These are phyloP conservation scores for Fomitopsis pulvina DNA, from an alignment of 768 basidiomycete species.

Conservation along the genomic window DNA sequence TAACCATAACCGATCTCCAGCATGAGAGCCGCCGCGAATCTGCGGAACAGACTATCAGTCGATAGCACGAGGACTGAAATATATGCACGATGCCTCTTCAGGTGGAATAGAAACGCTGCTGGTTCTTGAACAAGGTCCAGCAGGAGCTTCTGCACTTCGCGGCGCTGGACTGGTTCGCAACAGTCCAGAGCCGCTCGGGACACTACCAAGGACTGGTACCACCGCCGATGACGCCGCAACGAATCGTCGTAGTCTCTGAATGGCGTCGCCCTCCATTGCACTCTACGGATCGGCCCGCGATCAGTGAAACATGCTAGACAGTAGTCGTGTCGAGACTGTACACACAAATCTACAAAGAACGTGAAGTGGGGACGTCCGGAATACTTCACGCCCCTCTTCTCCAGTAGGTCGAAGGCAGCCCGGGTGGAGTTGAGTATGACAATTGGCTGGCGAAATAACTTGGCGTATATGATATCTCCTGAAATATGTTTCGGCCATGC, in stretches of 20 bases:
- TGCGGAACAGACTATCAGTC: slow-evolving; percentile 5
- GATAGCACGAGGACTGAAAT: background rate
- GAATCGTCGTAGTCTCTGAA: slow-evolving; percentile 20
- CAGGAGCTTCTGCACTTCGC: slow-evolving; percentile 22
- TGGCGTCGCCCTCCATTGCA: no score
- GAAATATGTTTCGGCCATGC: no score
- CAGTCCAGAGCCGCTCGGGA: slow-evolving; percentile 8
- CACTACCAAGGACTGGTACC: slow-evolving; percentile 22
- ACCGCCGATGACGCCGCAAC: slow-evolving; percentile 21
- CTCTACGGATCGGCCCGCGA: no score
- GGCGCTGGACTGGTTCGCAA: slow-evolving; percentile 20
- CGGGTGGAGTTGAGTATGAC: slow-evolving; percentile 25
- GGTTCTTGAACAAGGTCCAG: slow-evolving; percentile 20
- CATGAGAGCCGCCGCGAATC: slow-evolving; percentile 24
- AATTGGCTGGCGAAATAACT: slow-evolving; percentile 21
- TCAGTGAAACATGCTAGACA: no score
- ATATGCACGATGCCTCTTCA: slow-evolving; percentile 3
- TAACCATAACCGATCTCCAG: slow-evolving; percentile 28
- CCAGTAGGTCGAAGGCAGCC: slow-evolving; percentile 28
- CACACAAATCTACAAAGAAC: slow-evolving; percentile 22
- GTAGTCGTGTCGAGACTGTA: no score
- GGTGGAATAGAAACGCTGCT: slow-evolving; percentile 18
- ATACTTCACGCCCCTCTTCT: slow-evolving; percentile 26
- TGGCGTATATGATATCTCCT: slow-evolving; percentile 28
- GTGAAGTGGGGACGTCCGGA: slow-evolving; percentile 27